A percentile compares a stretch with the other conserved stretches of the same genome.
Evolutionary conservation across 192 early-diverging fungal species (phyloP).

Genomic region (Backusella australiensis): DNA sequence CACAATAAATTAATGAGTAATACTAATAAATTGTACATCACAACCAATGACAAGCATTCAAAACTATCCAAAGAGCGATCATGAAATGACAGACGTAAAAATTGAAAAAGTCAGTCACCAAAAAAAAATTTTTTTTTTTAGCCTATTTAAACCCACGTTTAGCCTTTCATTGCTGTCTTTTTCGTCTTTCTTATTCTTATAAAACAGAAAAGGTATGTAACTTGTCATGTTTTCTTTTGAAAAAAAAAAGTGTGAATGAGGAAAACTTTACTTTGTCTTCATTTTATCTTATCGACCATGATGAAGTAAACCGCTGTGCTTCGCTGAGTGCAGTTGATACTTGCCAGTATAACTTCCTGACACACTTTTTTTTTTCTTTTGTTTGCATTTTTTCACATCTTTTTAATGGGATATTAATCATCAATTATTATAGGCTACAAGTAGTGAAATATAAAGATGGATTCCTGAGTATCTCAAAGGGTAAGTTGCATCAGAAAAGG

Average conservation of each 20-base stretch:
- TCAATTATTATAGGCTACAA: too few relatives aligned
- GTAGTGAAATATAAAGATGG: too few relatives aligned
- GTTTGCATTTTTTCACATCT: too few relatives aligned
- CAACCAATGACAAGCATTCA: too few relatives aligned
- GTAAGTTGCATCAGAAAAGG: not conserved
- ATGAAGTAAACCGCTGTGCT: slow-evolving; percentile 40
- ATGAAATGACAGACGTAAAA: too few relatives aligned
- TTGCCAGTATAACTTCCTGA: slow-evolving; percentile 44
- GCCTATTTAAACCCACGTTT: not conserved
- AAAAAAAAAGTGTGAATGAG: slow-evolving; percentile 1
- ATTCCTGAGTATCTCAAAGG: not conserved
- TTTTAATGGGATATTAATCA: not conserved
- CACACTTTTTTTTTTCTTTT: slow-evolving; percentile 2
- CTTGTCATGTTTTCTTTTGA: not conserved
- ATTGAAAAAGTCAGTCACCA: not conserved
- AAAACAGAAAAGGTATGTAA: not conserved
- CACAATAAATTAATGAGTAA: not conserved
- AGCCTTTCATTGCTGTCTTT: not conserved
- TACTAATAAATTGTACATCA: not conserved
- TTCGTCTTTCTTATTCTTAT: not conserved
- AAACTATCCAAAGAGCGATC: too few relatives aligned
- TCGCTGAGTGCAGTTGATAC: slow-evolving; percentile 43
- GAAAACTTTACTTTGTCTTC: slow-evolving; percentile 29
- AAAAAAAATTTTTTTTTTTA: not conserved
- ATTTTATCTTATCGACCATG: slow-evolving; percentile 43